These are phyloP conservation scores for Hypoxylon sp. DNA, from an alignment of 2,329 filamentous ascomycete species.

Conservation along the genomic window DNA sequence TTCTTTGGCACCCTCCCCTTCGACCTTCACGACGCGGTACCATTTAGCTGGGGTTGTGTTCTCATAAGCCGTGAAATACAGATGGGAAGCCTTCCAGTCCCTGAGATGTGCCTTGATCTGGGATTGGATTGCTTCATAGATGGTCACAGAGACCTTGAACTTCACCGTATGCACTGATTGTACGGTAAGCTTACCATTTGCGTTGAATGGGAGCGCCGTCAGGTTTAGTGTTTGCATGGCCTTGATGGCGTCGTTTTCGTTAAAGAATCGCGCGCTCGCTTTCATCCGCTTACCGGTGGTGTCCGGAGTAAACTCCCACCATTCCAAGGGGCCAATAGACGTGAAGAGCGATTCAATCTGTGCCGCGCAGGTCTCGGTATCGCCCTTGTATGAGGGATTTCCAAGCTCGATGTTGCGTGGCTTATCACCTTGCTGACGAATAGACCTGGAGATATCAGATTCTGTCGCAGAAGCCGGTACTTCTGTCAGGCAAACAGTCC, in stretches of 20 bases:
- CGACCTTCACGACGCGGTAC: conserved; percentile 57
- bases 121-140: conserved; percentile 54
- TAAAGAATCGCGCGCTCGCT: conserved; percentile 58
- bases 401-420: conserved; percentile 46
- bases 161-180: conserved; percentile 57
- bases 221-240: conserved; percentile 55
- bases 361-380: conserved; percentile 44
- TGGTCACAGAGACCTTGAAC: conserved; percentile 56
- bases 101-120: conserved; percentile 50
- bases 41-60: conserved; percentile 42
- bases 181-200: conserved; percentile 55
- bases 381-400: conserved; percentile 46
- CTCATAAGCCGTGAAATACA: conserved; percentile 51
- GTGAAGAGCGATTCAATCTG: conserved; percentile 53
- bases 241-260: conserved; percentile 57
- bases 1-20: conserved; percentile 53
- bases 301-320: conserved; percentile 51
- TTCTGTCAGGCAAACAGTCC: conserved; percentile 50
- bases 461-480: conserved; percentile 42
- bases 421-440: conserved; percentile 30
- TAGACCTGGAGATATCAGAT: conserved; percentile 40
- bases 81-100: conserved; percentile 53
- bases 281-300: conserved; percentile 56
- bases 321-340: conserved; percentile 55
- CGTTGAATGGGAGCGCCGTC: conserved; percentile 52